Conservation (phyloP, 108 stramenopile genomes). For the Cyclotella atomus region DNA sequence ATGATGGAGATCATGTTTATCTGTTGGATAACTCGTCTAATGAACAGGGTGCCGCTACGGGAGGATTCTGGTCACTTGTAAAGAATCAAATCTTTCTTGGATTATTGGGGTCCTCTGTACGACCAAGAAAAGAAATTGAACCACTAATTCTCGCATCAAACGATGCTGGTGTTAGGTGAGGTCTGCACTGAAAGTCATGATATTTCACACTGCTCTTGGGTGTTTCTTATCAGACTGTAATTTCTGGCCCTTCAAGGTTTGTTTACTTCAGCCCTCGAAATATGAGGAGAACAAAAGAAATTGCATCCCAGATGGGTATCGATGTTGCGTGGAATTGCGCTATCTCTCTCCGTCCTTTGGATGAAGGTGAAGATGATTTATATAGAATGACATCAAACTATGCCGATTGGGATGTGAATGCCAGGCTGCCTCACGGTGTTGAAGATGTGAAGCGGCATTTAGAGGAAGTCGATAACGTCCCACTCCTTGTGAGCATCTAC, state of each 20-base stretch:
- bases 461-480: conserved; percentile 95
- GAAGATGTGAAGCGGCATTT: conserved; percentile 86
- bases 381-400: conserved; percentile 92
- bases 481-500: conserved; percentile 93
- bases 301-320: conserved; percentile 95
- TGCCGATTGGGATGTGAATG: conserved; percentile 98
- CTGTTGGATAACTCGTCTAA: conserved; percentile 57
- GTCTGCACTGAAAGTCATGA: too few relatives aligned
- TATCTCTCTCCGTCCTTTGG: conserved; percentile 88
- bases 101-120: conserved; percentile 89
- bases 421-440: conserved; percentile 93
- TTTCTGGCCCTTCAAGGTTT: background rate
- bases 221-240: background rate
- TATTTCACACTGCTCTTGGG: background rate
- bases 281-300: conserved; percentile 96
- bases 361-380: conserved; percentile 77
- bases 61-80: conserved; percentile 63
- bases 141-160: conserved; percentile 76
- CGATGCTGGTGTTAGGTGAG: conserved; percentile 93
- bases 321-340: conserved; percentile 97
- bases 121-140: conserved; percentile 91
- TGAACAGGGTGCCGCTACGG: conserved; percentile 30
- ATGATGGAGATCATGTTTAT: conserved; percentile 50
- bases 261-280: conserved; percentile 97
- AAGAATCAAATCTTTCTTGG: conserved; percentile 95